phyloP scores from a whole-genome alignment of 192 early-diverging fungal species.

The Umbelopsis vinacea region DNA sequence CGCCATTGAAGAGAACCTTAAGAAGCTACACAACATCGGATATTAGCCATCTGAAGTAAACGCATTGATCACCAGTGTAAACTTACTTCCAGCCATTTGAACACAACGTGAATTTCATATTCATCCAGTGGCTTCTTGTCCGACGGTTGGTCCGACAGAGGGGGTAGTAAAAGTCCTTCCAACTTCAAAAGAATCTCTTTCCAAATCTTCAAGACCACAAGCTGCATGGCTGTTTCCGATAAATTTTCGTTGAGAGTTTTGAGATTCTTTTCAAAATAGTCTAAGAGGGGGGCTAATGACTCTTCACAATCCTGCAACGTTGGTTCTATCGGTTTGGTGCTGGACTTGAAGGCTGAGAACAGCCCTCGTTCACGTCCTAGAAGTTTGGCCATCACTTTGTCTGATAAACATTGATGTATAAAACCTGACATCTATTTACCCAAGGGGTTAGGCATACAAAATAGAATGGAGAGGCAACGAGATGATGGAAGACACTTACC shows the following conservation, averaged over 20 bases:
- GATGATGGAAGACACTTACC: constrained; percentile 34
- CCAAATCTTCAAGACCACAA: constrained; percentile 73
- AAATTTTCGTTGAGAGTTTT: constrained; percentile 68
- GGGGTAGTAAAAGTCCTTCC: constrained; percentile 74
- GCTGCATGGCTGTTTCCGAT: constrained; percentile 65
- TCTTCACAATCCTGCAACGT: constrained; percentile 62
- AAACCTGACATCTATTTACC: constrained; percentile 60
- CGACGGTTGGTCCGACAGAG: constrained; percentile 61
- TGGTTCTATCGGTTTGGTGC: constrained; percentile 40
- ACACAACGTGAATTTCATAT: constrained; percentile 66
- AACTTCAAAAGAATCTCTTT: constrained; percentile 68
- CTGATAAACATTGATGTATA: constrained; percentile 66
- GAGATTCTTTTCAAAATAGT: constrained; percentile 78
- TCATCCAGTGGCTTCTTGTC: constrained; percentile 66
- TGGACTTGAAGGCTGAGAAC: constrained; percentile 34
- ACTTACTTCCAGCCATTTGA: constrained; percentile 67
- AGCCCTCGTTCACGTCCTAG: constrained; percentile 57
- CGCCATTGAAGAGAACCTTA: constrained; percentile 75
- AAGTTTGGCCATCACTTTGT: constrained; percentile 58
- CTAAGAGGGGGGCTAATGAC: constrained; percentile 68
- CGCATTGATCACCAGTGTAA: no score
- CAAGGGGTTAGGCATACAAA: neutral
- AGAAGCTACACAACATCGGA: constrained; percentile 51
- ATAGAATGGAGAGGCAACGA: neutral
- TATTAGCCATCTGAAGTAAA: neutral